Evolutionary conservation across 2,329 filamentous ascomycete genomes (phyloP).

Genomic region (Talaromyces sp.): DNA sequence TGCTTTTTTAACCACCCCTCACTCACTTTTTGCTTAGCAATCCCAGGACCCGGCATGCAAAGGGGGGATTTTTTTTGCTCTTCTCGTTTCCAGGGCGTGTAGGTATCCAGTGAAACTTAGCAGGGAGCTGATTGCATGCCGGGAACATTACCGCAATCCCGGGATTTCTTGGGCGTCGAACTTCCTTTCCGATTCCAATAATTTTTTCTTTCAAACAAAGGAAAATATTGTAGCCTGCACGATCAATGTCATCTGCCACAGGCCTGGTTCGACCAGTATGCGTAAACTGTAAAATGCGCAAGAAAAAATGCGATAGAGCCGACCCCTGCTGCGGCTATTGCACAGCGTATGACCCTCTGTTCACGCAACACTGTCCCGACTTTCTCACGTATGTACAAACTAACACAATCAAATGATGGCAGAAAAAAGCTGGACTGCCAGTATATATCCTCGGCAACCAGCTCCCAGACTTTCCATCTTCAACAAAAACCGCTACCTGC

Average conservation of each 20-base stretch:
- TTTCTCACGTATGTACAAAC: neutral
- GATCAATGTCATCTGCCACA: neutral
- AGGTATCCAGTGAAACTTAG: too few species aligned
- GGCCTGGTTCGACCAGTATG: neutral
- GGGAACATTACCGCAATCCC: too few species aligned
- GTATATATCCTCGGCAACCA: neutral
- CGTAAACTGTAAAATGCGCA: conserved; percentile 7
- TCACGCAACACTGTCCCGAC: neutral
- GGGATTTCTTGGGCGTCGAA: too few species aligned
- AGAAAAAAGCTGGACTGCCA: conserved; percentile 4
- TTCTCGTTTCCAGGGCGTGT: too few species aligned
- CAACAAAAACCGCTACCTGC: neutral
- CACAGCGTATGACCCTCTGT: conserved; percentile 1
- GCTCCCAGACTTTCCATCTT: neutral
- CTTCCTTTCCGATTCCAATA: too few species aligned
- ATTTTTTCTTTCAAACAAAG: neutral
- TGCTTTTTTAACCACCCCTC: too few species aligned
- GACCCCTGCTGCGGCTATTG: conserved; percentile 8
- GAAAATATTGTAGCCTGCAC: neutral
- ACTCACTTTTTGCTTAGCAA: too few species aligned
- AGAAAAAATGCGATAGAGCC: conserved; percentile 9
- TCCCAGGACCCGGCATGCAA: too few species aligned
- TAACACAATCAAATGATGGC: neutral
- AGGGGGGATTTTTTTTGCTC: too few species aligned
- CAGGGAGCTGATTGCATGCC: too few species aligned